Evolutionary conservation across 2,329 filamentous ascomycete species (phyloP).

Genomic region (Verticillium albo-atrum): DNA sequence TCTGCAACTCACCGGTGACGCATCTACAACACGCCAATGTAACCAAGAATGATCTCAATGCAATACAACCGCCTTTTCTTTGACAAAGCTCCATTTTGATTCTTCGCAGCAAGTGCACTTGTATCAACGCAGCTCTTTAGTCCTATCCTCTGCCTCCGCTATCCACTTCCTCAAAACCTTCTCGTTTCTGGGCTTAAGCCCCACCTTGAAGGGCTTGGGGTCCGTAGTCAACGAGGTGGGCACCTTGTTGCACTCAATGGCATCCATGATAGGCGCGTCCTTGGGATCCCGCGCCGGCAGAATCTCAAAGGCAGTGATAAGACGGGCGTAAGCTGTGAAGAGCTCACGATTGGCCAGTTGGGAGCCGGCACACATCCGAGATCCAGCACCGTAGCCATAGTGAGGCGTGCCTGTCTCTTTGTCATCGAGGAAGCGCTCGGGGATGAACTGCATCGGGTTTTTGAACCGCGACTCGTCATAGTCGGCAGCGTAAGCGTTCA

Average conservation of each 20-base stretch:
- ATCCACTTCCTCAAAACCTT: constrained; percentile 45
- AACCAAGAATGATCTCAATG: too few species aligned
- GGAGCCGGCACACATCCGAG: constrained; percentile 59
- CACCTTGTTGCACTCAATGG: constrained; percentile 51
- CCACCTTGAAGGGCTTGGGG: constrained; percentile 59
- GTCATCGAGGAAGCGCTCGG: constrained; percentile 63
- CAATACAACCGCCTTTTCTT: too few species aligned
- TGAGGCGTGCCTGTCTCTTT: constrained; percentile 53
- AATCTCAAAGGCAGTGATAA: constrained; percentile 56
- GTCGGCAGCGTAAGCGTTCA: constrained; percentile 74
- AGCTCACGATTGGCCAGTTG: constrained; percentile 61
- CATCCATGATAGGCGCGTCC: constrained; percentile 50
- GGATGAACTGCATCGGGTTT: constrained; percentile 57
- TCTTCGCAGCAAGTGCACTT: not conserved
- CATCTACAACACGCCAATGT: too few species aligned
- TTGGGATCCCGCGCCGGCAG: constrained; percentile 36
- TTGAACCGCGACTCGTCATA: constrained; percentile 68
- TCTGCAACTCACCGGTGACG: too few species aligned
- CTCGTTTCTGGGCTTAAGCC: constrained; percentile 43
- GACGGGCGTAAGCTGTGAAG: constrained; percentile 54
- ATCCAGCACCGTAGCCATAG: constrained; percentile 59
- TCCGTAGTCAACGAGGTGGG: constrained; percentile 57
- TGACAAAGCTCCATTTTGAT: too few species aligned
- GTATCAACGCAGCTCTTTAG: constrained; percentile 34
- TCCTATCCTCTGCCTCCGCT: constrained; percentile 44